Base-by-base conservation (phyloP, 2,329 filamentous ascomycete genomes). In the Pseudogymnoascus sp. region DNA sequence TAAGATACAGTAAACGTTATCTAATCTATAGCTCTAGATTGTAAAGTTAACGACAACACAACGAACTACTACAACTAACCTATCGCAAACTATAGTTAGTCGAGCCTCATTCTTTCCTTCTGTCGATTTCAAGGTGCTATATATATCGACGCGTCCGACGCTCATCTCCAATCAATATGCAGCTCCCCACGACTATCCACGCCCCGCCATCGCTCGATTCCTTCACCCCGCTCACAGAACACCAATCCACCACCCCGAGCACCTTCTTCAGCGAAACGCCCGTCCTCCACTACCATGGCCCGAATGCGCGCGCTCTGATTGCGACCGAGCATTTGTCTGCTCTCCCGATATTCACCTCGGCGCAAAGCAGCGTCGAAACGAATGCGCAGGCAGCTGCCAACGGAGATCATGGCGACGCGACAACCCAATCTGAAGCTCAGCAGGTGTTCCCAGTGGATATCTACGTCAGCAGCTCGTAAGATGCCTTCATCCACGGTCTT, bases 231-330 rank as follows among this genome's bases (percentile, higher is more conserved):
- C 79, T 92, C 50, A 77, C 80, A 62, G 85, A 90, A 63, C 88
- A 91, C 71, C 83, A 90, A 72, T 78, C 85, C 59, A 84, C 86
- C 69, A 93, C 89, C 1, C 89, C 89, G 0, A 78, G 79, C 62
- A 87, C 83, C 41, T 93, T 92, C 75, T 87, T 86, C 68, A 83
- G 81, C 67, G 84, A 83, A 28, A 89, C 88, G 69, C 85, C 89
- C 1, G 81, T 92, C 43, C 80, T 92, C 3, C 84, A 92, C 74
- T 83, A 82, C 66, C 83, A 86, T 68, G 78, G 81, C 38, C 67
- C 77, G 11, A 76, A 78, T 62, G 79, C 84, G 61, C 85, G 82
- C 38, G 82, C 86, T 2, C 81, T 82, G 68, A 75, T 87, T 18
- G 77, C 82, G 25, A 77, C 75, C 36, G 77, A 79, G 39, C 82